phyloP scores from a whole-genome alignment of 2,329 filamentous ascomycete species.

The Calonectria leucothoes region DNA sequence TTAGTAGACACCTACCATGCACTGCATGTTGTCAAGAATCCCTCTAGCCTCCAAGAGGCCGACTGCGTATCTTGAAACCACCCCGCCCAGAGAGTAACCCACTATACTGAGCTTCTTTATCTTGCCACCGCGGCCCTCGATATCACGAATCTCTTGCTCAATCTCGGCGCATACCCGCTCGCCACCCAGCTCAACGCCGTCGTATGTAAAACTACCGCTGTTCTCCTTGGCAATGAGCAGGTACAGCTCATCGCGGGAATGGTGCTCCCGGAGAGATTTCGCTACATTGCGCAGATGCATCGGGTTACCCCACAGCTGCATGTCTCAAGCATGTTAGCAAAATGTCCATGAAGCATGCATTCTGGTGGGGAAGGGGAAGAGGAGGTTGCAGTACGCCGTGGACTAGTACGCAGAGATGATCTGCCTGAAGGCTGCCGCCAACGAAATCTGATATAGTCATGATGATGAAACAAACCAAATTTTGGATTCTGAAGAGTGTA shows the following conservation, averaged over 20 bases:
- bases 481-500: background rate
- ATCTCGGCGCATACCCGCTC: conserved; percentile 76
- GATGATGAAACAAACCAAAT: conserved; percentile 23
- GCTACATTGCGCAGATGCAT: conserved; percentile 77
- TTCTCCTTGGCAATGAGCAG: conserved; percentile 80
- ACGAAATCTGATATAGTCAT: conserved; percentile 50
- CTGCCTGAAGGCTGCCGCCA: conserved; percentile 65
- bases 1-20: conserved; percentile 67
- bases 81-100: conserved; percentile 89
- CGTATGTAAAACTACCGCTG: conserved; percentile 77
- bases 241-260: conserved; percentile 73
- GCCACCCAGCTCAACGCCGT: conserved; percentile 75
- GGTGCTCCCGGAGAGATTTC: conserved; percentile 70
- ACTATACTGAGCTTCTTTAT: conserved; percentile 87
- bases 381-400: conserved; percentile 71
- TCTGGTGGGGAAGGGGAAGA: conserved; percentile 23
- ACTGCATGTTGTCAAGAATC: conserved; percentile 81
- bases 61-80: conserved; percentile 87
- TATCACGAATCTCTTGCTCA: conserved; percentile 69
- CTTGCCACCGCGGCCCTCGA: conserved; percentile 71
- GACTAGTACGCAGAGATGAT: conserved; percentile 82
- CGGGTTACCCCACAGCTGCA: conserved; percentile 82
- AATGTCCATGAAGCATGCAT: conserved; percentile 25
- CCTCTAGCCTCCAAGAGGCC: conserved; percentile 86
- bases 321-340: conserved; percentile 32